Evolutionary conservation across 1,284 basidiomycete genomes (phyloP), one percentile per base, ranked within the genome.

Genomic region (Mycena sp.): DNA sequence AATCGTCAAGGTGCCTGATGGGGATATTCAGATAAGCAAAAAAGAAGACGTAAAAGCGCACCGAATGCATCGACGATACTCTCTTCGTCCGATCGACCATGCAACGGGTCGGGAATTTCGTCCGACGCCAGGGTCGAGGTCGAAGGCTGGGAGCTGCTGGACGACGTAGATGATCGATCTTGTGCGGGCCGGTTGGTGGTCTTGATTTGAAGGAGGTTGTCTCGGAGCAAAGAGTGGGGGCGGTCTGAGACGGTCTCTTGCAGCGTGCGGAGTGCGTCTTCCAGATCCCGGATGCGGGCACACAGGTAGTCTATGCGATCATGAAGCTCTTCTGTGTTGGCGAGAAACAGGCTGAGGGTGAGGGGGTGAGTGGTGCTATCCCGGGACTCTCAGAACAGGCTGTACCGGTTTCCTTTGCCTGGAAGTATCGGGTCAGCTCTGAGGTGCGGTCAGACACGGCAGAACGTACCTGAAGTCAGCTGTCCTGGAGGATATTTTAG

Each of bases 321-420:
- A 73, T 91, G 88, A 12, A 91, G 77, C 64, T 91, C 88, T 67
- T 86, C 85, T 1, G 87, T 89, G 67, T 85, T 87, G 12, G 88
- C 81, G 17, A 90, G 81, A 28, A 89, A 78, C 61, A 88, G 80
- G 43, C 87, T 87, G 67, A 16, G 9, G 28, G 28, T 7, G 14
- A 35, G 32, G 16, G 4, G 17, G 43, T 51, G 9, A 48, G 38
- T n/a, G 4, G 16, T 28, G n/a, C 10, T 21, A 14, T 2, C 28
- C 26, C 23, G 38, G 37, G 6, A 7, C 19, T 11, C 14, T 10
- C 21, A 3, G 4, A 49, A n/a, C 11, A 30, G 17, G 5, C 52
- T 71, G 17, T 53, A 78, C 80, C 82, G 81, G 60, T 85, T 87
- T 4, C 81, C 83, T 71, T 84, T 87, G 35, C 87, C 87, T 87